Percentiles rank a stretch among this genome's conserved stretches.
phyloP scores from a whole-genome alignment of 139 green algal species.

The Pleodorina starrii region DNA sequence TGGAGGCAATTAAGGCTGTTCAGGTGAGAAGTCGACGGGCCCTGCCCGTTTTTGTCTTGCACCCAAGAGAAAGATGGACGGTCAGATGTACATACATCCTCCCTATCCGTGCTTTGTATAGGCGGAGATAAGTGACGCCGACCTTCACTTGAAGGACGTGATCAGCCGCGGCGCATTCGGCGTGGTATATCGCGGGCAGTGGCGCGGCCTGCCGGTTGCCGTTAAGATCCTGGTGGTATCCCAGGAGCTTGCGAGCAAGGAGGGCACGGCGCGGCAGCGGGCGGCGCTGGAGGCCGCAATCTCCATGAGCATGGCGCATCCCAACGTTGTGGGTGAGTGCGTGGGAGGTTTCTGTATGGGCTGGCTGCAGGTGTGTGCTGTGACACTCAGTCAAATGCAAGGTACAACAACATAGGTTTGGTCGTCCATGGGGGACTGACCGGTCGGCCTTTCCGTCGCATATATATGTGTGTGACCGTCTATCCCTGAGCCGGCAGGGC shows the following conservation, averaged over 20 bases:
- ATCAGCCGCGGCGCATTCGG: neutral
- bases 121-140: neutral
- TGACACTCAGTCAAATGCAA: too few species aligned
- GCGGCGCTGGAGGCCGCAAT: neutral
- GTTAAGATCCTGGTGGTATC: slow-evolving; percentile 31
- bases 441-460: neutral
- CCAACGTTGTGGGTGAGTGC: neutral
- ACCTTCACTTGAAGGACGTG: neutral
- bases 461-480: neutral
- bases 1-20: too few species aligned
- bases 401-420: too few species aligned
- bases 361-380: too few species aligned
- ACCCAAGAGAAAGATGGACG: too few species aligned
- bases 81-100: too few species aligned
- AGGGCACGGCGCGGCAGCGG: neutral
- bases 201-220: slow-evolving; percentile 27
- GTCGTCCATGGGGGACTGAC: too few species aligned
- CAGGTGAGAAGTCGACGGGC: too few species aligned
- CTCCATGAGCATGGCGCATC: neutral
- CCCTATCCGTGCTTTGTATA: too few species aligned
- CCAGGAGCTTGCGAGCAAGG: neutral
- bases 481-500: too few species aligned
- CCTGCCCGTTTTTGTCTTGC: too few species aligned
- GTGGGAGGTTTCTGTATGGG: too few species aligned
- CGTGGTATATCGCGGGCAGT: slow-evolving; percentile 16